These are phyloP conservation scores for Salvia miltiorrhiza DNA, from an alignment of 257 asterid genomes.

Conservation along the genomic window DNA sequence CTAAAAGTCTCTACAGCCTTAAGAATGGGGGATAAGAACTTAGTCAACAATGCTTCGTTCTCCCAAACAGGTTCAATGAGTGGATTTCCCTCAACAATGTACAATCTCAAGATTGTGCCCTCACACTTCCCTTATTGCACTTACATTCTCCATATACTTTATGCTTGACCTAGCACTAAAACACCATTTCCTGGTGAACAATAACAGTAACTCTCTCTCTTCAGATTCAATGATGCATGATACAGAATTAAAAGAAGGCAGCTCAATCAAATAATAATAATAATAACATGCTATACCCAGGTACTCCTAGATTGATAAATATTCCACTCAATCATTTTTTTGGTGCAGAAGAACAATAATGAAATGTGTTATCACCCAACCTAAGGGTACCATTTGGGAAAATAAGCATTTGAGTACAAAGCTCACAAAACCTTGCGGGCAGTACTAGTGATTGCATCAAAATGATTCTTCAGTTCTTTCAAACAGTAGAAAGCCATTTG, in stretches of 20 bases:
- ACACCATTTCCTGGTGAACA: background rate
- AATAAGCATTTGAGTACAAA: slow-evolving; percentile 8
- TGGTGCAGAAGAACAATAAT: background rate
- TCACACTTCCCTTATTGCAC: background rate
- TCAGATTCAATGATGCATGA: background rate
- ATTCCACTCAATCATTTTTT: background rate
- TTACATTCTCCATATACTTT: background rate
- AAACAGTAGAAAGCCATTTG: slow-evolving; percentile 44
- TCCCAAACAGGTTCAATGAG: background rate
- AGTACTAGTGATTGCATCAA: slow-evolving; percentile 71
- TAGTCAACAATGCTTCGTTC: background rate
- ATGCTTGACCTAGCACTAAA: background rate
- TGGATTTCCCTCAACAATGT: background rate
- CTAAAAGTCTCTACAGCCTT: slow-evolving; percentile 10
- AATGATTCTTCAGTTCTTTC: slow-evolving; percentile 78
- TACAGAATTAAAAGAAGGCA: background rate
- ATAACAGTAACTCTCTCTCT: background rate
- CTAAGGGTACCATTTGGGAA: background rate
- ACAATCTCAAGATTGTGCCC: background rate
- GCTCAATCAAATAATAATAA: too few species aligned
- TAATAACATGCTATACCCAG: too few species aligned
- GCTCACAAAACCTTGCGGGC: slow-evolving; percentile 75
- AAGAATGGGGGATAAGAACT: background rate
- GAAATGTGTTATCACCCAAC: slow-evolving; percentile 11
- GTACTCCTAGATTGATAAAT: background rate